Evolutionary conservation across 2,329 filamentous ascomycete species (phyloP).

Genomic region (Ophiocordyceps polyrhachis-furcata): DNA sequence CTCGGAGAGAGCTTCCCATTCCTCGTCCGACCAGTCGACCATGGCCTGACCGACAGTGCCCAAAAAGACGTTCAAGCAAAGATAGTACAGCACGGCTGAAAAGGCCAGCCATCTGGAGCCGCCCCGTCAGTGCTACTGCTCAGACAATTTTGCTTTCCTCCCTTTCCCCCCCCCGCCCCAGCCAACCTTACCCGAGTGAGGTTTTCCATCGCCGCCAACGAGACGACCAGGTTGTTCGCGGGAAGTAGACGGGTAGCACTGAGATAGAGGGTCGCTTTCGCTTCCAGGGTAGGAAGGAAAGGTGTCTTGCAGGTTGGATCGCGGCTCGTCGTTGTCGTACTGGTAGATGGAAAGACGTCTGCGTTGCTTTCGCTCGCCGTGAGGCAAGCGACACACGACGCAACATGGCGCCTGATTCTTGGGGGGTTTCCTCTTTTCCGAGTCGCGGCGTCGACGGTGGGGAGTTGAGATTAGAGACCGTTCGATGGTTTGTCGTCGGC

Average conservation of each 20-base stretch:
- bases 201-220: slow-evolving; percentile 5
- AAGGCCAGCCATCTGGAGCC: not conserved
- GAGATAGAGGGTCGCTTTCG: slow-evolving; percentile 4
- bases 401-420: slow-evolving; percentile 5
- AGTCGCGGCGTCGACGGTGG: no score
- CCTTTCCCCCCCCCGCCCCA: no score
- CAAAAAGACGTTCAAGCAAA: not conserved
- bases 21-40: slow-evolving; percentile 20
- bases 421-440: not conserved
- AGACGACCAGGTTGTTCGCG: slow-evolving; percentile 2
- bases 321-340: not conserved
- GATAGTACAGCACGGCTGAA: not conserved
- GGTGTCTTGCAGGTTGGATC: slow-evolving; percentile 7
- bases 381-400: slow-evolving; percentile 7
- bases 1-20: slow-evolving; percentile 22
- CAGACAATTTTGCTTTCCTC: no score
- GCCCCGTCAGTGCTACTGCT: no score
- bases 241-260: slow-evolving; percentile 16
- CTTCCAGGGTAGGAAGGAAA: slow-evolving; percentile 17
- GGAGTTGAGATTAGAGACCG: no score
- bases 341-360: no score
- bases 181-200: slow-evolving; percentile 10
- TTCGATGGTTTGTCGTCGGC: no score
- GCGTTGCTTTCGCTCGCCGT: slow-evolving; percentile 6
- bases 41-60: not conserved